These are phyloP conservation scores for Pseudopyricularia cyperi DNA, from an alignment of 2,329 filamentous ascomycete genomes.

Conservation along the genomic window DNA sequence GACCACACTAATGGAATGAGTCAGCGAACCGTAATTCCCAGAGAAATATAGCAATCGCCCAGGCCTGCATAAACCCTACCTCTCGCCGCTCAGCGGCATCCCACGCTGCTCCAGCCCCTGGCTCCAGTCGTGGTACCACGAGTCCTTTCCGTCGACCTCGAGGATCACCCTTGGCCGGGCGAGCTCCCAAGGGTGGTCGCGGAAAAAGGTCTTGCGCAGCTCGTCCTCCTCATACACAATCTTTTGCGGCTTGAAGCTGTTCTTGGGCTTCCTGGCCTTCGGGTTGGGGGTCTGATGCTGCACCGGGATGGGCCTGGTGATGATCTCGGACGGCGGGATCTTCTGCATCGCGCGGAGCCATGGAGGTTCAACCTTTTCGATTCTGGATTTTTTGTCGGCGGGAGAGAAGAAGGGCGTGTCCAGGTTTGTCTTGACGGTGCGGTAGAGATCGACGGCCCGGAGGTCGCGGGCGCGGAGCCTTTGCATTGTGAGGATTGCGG, in stretches of 20 bases:
- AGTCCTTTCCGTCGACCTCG: constrained; percentile 75
- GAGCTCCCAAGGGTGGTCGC: constrained; percentile 94
- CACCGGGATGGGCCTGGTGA: constrained; percentile 38
- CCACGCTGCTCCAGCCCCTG: constrained; percentile 58
- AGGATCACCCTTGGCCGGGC: constrained; percentile 76
- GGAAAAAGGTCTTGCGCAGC: constrained; percentile 72
- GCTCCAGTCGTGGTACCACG: constrained; percentile 67
- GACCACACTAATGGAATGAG: constrained; percentile 52
- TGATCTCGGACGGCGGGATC: constrained; percentile 44
- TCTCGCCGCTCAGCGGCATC: constrained; percentile 70
- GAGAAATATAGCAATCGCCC: not conserved
- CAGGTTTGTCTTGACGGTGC: constrained; percentile 10
- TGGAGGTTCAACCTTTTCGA: constrained; percentile 17
- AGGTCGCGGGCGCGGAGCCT: constrained; percentile 2
- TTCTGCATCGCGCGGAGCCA: constrained; percentile 39
- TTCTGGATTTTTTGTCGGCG: not conserved
- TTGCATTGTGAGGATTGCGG: not conserved
- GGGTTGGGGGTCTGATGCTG: constrained; percentile 26
- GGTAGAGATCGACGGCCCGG: constrained; percentile 1
- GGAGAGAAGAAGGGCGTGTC: constrained; percentile 18
- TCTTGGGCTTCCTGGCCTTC: constrained; percentile 52
- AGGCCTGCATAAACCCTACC: constrained; percentile 32
- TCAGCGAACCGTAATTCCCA: not conserved
- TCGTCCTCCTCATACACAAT: constrained; percentile 75
- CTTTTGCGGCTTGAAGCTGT: constrained; percentile 66